Evolutionary conservation across 1,139 yeast genomes (phyloP).

Genomic region (Protomyces macrosporus): DNA sequence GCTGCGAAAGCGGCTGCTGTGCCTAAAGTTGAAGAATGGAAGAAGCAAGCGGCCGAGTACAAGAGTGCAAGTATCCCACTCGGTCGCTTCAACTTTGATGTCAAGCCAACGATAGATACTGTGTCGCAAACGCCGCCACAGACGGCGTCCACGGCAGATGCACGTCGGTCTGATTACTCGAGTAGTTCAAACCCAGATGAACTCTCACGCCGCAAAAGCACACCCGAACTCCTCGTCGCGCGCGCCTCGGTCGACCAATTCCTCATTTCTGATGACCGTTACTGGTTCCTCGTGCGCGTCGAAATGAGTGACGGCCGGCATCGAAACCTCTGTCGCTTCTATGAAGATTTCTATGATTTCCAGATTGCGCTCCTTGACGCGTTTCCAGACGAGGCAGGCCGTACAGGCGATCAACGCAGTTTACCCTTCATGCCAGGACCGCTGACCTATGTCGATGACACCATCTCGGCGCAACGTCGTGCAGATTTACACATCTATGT

Average conservation of each 20-base stretch:
- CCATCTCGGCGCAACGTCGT: slow-evolving; percentile 76
- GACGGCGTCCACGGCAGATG: not conserved
- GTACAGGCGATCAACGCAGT: slow-evolving; percentile 67
- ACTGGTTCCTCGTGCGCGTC: slow-evolving; percentile 78
- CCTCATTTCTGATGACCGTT: slow-evolving; percentile 77
- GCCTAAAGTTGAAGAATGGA: slow-evolving; percentile 96
- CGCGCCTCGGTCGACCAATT: slow-evolving; percentile 62
- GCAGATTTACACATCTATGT: slow-evolving; percentile 82
- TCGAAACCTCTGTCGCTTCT: slow-evolving; percentile 76
- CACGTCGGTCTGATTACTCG: not conserved
- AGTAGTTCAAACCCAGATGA: not conserved
- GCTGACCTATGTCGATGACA: slow-evolving; percentile 81
- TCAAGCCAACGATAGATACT: slow-evolving; percentile 11
- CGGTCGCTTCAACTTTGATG: slow-evolving; percentile 46
- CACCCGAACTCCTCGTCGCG: slow-evolving; percentile 46
- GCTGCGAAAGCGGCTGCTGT: slow-evolving; percentile 61
- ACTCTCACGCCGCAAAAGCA: not conserved
- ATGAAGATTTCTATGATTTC: slow-evolving; percentile 93
- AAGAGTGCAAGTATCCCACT: slow-evolving; percentile 86
- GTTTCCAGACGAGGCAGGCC: slow-evolving; percentile 91
- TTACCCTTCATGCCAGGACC: slow-evolving; percentile 98
- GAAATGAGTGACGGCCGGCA: slow-evolving; percentile 61
- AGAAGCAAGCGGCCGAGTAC: slow-evolving; percentile 79
- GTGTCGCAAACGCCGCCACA: no score
- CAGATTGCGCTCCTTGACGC: slow-evolving; percentile 78